Conservation (phyloP, 305 asterid species). For the Fraxinus sp. region DNA sequence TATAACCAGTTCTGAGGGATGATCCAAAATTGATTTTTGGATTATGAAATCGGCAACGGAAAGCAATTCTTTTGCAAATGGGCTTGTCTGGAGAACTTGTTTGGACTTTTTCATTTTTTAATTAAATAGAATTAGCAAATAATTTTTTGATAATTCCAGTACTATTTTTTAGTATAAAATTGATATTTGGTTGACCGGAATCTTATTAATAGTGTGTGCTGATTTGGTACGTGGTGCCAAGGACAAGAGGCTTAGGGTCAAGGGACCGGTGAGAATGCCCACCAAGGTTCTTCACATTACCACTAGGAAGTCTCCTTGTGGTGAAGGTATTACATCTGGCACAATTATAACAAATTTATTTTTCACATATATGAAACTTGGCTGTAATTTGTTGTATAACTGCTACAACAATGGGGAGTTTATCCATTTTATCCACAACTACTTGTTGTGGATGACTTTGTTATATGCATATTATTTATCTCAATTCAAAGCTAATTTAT, state of each 20-base stretch:
- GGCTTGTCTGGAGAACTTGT: background rate
- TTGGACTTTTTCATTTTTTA: background rate
- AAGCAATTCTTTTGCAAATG: background rate
- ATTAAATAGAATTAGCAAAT: background rate
- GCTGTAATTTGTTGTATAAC: background rate
- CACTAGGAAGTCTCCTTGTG: constrained; percentile 84
- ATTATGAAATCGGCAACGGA: background rate
- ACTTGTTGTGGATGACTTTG: background rate
- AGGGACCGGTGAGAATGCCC: constrained; percentile 94
- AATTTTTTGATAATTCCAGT: background rate
- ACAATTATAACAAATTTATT: background rate
- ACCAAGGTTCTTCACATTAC: constrained; percentile 80
- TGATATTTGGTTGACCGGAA: background rate
- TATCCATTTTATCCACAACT: background rate
- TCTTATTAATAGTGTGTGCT: constrained; percentile 52
- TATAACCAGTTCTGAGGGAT: background rate
- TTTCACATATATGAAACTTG: background rate
- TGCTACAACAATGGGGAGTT: background rate
- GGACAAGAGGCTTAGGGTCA: constrained; percentile 74
- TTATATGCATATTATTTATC: background rate
- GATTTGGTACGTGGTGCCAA: constrained; percentile 88
- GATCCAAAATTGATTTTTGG: background rate
- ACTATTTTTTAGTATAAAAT: background rate
- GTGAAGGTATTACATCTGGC: constrained; percentile 58
- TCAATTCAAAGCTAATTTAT: background rate